A percentile compares a stretch with the other conserved stretches of the same genome.
Evolutionary conservation across 202 grass and related monocot species (phyloP).

Genomic region (Miscanthus sacchariflorus): DNA sequence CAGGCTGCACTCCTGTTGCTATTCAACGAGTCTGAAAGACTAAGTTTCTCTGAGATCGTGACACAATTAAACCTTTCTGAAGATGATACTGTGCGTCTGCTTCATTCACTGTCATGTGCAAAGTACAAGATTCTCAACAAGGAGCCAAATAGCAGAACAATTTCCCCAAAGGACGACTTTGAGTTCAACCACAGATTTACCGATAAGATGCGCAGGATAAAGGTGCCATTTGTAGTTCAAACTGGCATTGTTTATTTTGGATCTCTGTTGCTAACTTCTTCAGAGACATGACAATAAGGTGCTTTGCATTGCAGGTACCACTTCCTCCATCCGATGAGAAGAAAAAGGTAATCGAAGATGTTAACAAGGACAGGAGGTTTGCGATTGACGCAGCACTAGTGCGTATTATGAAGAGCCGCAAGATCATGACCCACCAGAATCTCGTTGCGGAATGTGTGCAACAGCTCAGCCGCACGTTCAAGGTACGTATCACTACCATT

Average conservation of each 20-base stretch:
- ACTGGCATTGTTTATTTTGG: background rate
- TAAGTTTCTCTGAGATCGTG: slow-evolving; percentile 73
- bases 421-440: slow-evolving; percentile 84
- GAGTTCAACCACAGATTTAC: slow-evolving; percentile 91
- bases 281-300: background rate
- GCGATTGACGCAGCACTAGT: slow-evolving; percentile 92
- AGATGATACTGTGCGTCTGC: slow-evolving; percentile 62
- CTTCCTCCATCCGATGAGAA: slow-evolving; percentile 94
- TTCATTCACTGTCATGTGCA: slow-evolving; percentile 78
- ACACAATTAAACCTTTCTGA: slow-evolving; percentile 72
- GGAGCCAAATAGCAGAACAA: slow-evolving; percentile 67
- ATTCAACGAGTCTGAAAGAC: slow-evolving; percentile 63
- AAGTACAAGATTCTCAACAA: slow-evolving; percentile 85
- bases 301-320: slow-evolving; percentile 60
- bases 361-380: slow-evolving; percentile 91
- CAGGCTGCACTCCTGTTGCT: slow-evolving; percentile 69
- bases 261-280: background rate
- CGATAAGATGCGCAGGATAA: slow-evolving; percentile 88
- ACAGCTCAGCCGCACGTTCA: slow-evolving; percentile 95
- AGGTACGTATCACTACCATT: slow-evolving; percentile 51
- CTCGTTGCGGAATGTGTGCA: slow-evolving; percentile 94
- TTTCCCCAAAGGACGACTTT: slow-evolving; percentile 72
- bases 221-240: slow-evolving; percentile 49
- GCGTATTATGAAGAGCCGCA: slow-evolving; percentile 97
- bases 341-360: slow-evolving; percentile 94